Evolutionary conservation across 1,284 basidiomycete species (phyloP).

Genomic region (Microbotryomycetes sp.): DNA sequence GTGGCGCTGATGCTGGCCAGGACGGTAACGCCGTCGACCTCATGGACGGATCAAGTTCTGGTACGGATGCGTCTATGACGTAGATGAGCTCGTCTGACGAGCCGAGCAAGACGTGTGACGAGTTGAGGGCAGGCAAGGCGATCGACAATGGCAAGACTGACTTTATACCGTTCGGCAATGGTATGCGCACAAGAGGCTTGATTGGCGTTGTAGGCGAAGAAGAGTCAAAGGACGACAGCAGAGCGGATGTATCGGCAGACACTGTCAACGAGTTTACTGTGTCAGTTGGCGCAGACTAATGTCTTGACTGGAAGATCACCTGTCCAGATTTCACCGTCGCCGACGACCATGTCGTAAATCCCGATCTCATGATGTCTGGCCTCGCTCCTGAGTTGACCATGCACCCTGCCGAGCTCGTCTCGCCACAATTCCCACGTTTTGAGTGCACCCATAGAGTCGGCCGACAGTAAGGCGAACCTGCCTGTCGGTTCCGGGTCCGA

Average conservation of each 20-base stretch:
- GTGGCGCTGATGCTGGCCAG: background rate
- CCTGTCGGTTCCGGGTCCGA: conserved; percentile 45
- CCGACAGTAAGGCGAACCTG: conserved; percentile 46
- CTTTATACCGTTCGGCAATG: conserved; percentile 61
- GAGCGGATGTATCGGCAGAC: conserved; percentile 76
- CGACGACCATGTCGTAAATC: conserved; percentile 62
- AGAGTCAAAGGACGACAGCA: conserved; percentile 46
- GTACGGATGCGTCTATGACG: conserved; percentile 41
- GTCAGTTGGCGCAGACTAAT: background rate
- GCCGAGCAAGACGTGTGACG: conserved; percentile 67
- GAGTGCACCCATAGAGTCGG: conserved; percentile 31
- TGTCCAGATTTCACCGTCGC: conserved; percentile 69
- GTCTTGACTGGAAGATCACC: conserved; percentile 47
- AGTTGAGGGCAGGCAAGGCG: conserved; percentile 48
- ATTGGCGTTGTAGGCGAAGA: conserved; percentile 39
- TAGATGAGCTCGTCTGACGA: conserved; percentile 68
- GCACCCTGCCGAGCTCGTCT: conserved; percentile 33
- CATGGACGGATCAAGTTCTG: conserved; percentile 14
- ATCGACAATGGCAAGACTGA: conserved; percentile 61
- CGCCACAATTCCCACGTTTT: conserved; percentile 55
- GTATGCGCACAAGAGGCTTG: conserved; percentile 50
- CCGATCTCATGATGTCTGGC: conserved; percentile 53
- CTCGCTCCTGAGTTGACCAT: conserved; percentile 49
- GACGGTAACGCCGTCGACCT: background rate
- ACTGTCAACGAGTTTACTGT: conserved; percentile 46